These are phyloP conservation scores for Metschnikowia reukaufii DNA, from an alignment of 805 yeast genomes.

Conservation along the genomic window DNA sequence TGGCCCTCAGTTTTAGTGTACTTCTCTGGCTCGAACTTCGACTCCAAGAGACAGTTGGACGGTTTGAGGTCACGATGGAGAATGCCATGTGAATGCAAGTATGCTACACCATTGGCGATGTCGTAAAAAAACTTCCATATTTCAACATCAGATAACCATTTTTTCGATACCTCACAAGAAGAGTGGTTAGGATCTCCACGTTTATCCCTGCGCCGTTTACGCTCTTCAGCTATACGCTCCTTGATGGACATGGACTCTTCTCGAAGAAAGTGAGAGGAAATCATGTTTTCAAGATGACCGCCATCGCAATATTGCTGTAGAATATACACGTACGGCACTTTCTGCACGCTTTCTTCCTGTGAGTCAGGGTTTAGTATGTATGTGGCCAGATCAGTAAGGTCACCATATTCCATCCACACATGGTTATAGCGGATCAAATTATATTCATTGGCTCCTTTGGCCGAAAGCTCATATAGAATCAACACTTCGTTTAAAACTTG, in stretches of 20 bases:
- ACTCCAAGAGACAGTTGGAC: constrained; percentile 71
- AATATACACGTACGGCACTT: constrained; percentile 71
- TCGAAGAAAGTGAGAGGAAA: constrained; percentile 24
- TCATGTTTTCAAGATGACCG: constrained; percentile 75
- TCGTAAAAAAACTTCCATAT: constrained; percentile 69
- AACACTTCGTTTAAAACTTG: constrained; percentile 77
- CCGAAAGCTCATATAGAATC: constrained; percentile 56
- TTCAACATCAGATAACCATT: constrained; percentile 54
- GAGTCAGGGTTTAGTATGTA: constrained; percentile 21
- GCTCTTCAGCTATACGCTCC: constrained; percentile 29
- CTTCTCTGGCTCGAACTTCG: constrained; percentile 22
- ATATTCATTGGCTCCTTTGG: constrained; percentile 41
- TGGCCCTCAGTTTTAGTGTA: background rate
- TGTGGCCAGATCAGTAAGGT: constrained; percentile 48
- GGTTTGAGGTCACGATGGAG: constrained; percentile 91
- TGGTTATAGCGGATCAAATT: constrained; percentile 84
- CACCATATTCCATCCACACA: constrained; percentile 80
- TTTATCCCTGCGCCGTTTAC: constrained; percentile 22
- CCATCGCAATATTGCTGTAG: constrained; percentile 87
- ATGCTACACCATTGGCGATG: constrained; percentile 65
- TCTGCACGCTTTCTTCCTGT: background rate
- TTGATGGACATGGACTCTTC: constrained; percentile 25
- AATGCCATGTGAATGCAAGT: constrained; percentile 70
- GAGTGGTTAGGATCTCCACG: background rate
- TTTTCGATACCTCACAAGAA: background rate